Percentiles rank a stretch among this genome's conserved stretches.
Conservation (phyloP, 768 basidiomycete genomes). For the Xerocomellus amylosporus region DNA sequence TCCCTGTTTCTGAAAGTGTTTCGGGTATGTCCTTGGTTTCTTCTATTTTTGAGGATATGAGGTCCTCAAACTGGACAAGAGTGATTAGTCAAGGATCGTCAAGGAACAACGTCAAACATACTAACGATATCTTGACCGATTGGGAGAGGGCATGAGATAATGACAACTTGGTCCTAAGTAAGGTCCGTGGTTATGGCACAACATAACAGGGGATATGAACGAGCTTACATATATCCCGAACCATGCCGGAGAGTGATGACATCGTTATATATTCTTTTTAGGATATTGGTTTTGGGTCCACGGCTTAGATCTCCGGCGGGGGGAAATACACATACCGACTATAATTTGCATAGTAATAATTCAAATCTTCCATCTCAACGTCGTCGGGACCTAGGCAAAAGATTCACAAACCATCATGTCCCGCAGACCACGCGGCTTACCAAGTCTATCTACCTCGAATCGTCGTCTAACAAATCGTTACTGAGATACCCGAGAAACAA, state of each 20-base stretch:
- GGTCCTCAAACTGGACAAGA: slow-evolving; percentile 72
- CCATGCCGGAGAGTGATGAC: slow-evolving; percentile 93
- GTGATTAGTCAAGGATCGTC: neutral
- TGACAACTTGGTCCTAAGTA: slow-evolving; percentile 86
- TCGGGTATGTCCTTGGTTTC: slow-evolving; percentile 97
- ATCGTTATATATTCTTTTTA: slow-evolving; percentile 87
- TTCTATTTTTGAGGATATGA: slow-evolving; percentile 90
- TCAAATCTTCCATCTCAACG: slow-evolving; percentile 94
- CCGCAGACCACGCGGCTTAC: slow-evolving; percentile 39
- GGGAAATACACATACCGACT: slow-evolving; percentile 60
- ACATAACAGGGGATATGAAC: slow-evolving; percentile 11
- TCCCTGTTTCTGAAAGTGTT: slow-evolving; percentile 89
- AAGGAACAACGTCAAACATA: slow-evolving; percentile 31
- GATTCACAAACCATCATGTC: neutral
- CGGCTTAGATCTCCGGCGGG: neutral
- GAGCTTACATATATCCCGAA: slow-evolving; percentile 87
- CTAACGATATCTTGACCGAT: slow-evolving; percentile 95
- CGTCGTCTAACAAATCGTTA: slow-evolving; percentile 59
- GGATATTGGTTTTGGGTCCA: slow-evolving; percentile 33
- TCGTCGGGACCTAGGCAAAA: slow-evolving; percentile 68
- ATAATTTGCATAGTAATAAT: slow-evolving; percentile 96
- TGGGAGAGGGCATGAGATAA: slow-evolving; percentile 93
- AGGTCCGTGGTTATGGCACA: slow-evolving; percentile 5
- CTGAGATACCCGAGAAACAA: neutral
- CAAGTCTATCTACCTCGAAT: slow-evolving; percentile 88